Evolutionary conservation across 2,329 filamentous ascomycete genomes (phyloP), one percentile per base, ranked within the genome.

Genomic region (Fusarium sp.): DNA sequence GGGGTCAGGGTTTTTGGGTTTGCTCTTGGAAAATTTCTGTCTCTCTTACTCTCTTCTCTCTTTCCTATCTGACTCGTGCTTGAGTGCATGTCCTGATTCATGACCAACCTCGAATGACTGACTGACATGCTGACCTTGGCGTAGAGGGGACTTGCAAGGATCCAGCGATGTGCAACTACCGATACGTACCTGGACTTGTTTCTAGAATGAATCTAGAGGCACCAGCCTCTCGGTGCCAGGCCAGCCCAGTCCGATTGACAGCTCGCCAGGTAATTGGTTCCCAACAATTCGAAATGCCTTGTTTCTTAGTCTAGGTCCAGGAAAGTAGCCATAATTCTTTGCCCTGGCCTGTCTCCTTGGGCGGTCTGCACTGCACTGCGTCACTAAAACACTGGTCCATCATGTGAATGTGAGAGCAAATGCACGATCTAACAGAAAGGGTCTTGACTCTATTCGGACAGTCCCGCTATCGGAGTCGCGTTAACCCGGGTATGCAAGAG

Each of bases 1-100:
- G 66, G 56, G 66, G 45, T 45, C 45, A 63, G 47, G 62, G 25
- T 53, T 47, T 49, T 42, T 29, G 38, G 49, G n/a, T 57, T 56
- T 42, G n/a, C 30, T 51, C 38, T 51, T 61, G 45, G 55, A 63
- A 63, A 52, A 54, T 57, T 24, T 67, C 38, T 51, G 25, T 27
- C 18, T 52, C 9, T 61, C 20, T 20, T 38, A 15, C 25, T 50
- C 9, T 55, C 30, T 38, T 47, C 25, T 27, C 29, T 38, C 18
- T 18, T 43, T 9, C 18, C 16, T 54, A 15, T 52, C 67, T 71
- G 68, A 68, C 56, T 71, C 58, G 68, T 46, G 40, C 5, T 50
- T 22, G 43, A 42, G 43, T 49, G 63, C 32, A 61, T 61, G 54
- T 60, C 25, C 62, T 66, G 63, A 71, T 71, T 71, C 68, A 70